Evolutionary conservation across 441 rosid species (phyloP), one percentile per base, ranked within the genome.

Genomic region (Populus hybrid): DNA sequence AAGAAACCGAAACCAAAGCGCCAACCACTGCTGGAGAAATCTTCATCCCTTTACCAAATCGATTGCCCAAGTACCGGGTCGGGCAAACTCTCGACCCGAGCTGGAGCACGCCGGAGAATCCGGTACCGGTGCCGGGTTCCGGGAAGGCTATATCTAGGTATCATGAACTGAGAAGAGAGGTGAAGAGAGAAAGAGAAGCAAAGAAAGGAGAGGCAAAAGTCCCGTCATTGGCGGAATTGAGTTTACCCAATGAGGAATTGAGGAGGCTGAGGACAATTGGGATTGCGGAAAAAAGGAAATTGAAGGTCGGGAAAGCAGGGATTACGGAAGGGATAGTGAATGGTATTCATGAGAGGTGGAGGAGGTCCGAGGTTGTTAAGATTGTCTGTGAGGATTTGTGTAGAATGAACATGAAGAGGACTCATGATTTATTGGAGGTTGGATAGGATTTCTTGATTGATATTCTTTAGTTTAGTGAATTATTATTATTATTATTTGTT

Each of bases 311-410:
- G 29, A 94, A 93, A 79, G 97, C 95, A 0, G 99, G 99, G 73
- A 88, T 96, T 42, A 96, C 99, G 3, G 99, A 96, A 84, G 98
- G 98, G 73, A 89, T 96, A 18, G 97, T 96, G 78, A 96, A 94
- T 85, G 98, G 98, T 81, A 94, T 94, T 75, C 98, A 96, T 63
- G 99, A 96, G 90, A 86, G 99, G 85, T 96, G 99, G 99, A 88
- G 95, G 79, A 87, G 84, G 71, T 68, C 83, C 16, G 98, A 96
- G 80, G 91, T 96, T 64, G 97, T 94, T 10, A 96, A 87, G 94
- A 88, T 96, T 80, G 85, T 85, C 42, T 96, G 98, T 65, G 98
- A 94, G 80, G 98, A 96, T 86, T 74, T 96, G 42, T 91, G 91
- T 65, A 88, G 87, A 79, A 78, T 86, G 89, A 96, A 93, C 87